phyloP scores from a whole-genome alignment of 305 asterid genomes.

The Fraxinus sp. region DNA sequence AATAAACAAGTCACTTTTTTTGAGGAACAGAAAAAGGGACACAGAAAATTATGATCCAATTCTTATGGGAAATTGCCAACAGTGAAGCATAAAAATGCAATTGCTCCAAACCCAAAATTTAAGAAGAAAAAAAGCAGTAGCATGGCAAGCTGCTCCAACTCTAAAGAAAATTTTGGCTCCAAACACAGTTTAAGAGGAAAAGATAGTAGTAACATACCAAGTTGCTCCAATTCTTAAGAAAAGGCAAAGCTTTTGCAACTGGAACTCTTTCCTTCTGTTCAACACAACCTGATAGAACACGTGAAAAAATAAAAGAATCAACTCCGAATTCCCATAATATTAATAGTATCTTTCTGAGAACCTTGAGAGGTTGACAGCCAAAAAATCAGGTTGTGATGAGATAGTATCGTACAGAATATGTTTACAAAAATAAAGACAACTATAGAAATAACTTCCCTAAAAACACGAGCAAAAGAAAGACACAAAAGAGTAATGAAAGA shows the following conservation, averaged over 20 bases:
- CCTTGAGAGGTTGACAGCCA: conserved; percentile 3
- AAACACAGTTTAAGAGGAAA: background rate
- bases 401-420: background rate
- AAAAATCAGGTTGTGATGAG: background rate
- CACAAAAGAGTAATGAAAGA: background rate
- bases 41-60: background rate
- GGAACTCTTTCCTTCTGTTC: conserved; percentile 80
- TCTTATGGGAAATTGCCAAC: background rate
- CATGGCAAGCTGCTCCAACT: background rate
- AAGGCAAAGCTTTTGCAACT: conserved; percentile 77
- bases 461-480: background rate
- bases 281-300: conserved; percentile 63
- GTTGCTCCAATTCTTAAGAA: conserved; percentile 77
- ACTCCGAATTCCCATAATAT: conserved; percentile 14
- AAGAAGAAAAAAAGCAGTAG: background rate
- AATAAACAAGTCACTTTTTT: background rate
- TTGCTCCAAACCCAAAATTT: background rate
- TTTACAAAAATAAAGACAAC: background rate
- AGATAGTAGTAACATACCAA: conserved; percentile 39
- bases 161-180: background rate
- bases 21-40: background rate
- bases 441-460: conserved; percentile 1
- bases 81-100: background rate
- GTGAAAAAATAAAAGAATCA: conserved; percentile 16
- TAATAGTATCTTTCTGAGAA: background rate